Conservation (phyloP, 2,329 filamentous ascomycete genomes). For the Botrytis deweyae region DNA sequence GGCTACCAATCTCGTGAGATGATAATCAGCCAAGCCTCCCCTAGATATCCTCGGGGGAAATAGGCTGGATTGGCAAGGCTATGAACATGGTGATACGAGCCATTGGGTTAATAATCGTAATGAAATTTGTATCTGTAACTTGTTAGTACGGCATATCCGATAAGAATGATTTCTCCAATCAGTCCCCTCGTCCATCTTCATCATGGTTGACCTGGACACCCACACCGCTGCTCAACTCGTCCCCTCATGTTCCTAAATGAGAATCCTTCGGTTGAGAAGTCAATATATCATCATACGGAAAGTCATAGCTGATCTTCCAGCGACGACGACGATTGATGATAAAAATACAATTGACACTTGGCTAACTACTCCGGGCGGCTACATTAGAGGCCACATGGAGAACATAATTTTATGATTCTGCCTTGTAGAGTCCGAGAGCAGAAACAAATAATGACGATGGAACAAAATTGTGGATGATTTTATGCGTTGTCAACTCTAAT, state of each 20-base stretch:
- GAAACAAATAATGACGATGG: background rate
- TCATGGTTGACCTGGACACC: slow-evolving; percentile 21
- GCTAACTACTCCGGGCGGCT: slow-evolving; percentile 4
- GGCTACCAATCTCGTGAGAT: slow-evolving; percentile 15
- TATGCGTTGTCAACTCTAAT: background rate
- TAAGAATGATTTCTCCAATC: background rate
- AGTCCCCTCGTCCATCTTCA: background rate
- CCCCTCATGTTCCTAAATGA: background rate
- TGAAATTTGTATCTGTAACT: background rate
- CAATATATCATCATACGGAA: background rate
- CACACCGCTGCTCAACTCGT: slow-evolving; percentile 19
- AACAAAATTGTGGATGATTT: background rate
- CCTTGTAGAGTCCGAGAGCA: background rate
- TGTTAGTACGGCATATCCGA: background rate
- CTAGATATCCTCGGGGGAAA: slow-evolving; percentile 4
- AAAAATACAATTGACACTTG: background rate
- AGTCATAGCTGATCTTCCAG: background rate
- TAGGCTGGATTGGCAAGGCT: slow-evolving; percentile 10
- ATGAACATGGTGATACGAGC: slow-evolving; percentile 14
- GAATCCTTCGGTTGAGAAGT: background rate
- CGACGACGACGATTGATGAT: slow-evolving; percentile 1
- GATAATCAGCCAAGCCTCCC: slow-evolving; percentile 9
- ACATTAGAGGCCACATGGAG: background rate
- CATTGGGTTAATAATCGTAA: background rate
- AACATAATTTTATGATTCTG: background rate